Percentiles rank a stretch among this genome's conserved stretches.
Conservation (phyloP, 306 rosid genomes). For the Coriaria nepalensis region DNA sequence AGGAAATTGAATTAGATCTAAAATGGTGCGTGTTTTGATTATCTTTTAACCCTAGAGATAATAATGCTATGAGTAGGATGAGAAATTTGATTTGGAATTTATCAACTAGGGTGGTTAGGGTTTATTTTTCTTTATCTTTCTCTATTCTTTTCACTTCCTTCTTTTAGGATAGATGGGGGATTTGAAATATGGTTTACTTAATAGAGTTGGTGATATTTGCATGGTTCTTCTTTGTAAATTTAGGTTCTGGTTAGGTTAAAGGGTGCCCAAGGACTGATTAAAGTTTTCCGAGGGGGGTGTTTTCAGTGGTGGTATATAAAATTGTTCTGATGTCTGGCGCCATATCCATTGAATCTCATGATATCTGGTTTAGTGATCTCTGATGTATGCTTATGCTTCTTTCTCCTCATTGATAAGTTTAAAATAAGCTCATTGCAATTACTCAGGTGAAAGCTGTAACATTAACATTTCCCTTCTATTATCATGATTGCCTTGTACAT, state of each 20-base stretch:
- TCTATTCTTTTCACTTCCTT: too few relatives aligned
- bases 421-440: too few relatives aligned
- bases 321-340: constrained; percentile 1
- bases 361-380: too few relatives aligned
- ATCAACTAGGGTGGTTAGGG: constrained; percentile 3
- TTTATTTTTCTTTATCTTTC: constrained; percentile 1
- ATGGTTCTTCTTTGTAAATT: not conserved
- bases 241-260: constrained; percentile 3
- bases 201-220: too few relatives aligned
- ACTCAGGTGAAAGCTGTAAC: too few relatives aligned
- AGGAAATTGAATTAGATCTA: constrained; percentile 4
- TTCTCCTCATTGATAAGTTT: too few relatives aligned
- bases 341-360: too few relatives aligned
- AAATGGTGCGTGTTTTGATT: not conserved
- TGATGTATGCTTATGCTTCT: too few relatives aligned
- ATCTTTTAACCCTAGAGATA: constrained; percentile 7
- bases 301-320: not conserved
- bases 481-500: too few relatives aligned
- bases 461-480: too few relatives aligned
- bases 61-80: not conserved
- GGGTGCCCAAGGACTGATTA: not conserved
- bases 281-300: constrained; percentile 2
- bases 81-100: not conserved
- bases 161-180: too few relatives aligned
- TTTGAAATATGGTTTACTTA: too few relatives aligned